Base-by-base conservation (phyloP, 2,329 filamentous ascomycete genomes). In the Ophiostoma sp. region DNA sequence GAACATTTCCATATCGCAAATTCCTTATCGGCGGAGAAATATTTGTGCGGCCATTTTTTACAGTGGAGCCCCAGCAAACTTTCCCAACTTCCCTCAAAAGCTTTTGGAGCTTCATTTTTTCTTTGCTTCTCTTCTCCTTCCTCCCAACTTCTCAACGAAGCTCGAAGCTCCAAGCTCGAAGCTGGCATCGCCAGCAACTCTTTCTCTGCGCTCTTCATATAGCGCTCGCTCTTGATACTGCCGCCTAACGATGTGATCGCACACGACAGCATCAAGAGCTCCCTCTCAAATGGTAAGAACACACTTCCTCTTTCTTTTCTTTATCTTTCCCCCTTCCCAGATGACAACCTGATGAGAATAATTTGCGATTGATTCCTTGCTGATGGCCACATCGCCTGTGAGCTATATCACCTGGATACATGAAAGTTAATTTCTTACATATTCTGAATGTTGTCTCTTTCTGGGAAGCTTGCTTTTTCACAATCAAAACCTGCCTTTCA, bases 361-460 rank as follows among this genome's bases (percentile, higher is more conserved):
- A 96, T 96, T 96, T 96, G 93, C 93, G 93, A 94, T 93, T 94
- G 93, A 96, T 90, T 86, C 87, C 84, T 82, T 82, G 83, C 85
- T 73, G 89, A 88, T 93, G 92, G 92, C 86, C 84, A 91, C 88
- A 92, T 91, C 91, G 93, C 93, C 93, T 89, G 88, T 91, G 86
- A 85, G 90, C 90, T 85, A 90, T 91, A 93, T 90, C 91, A 86
- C 84, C 80, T 84, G 85, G 87, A 83, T 80, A 86, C 83, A 86
- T 95, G 93, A 96, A 91, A 94, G 91, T 93, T 83, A 87, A 87
- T 76, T 42, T 94, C 93, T 95, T 95, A 95, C 93, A 95, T 95
- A 95, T 95, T 92, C 93, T 95, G 93, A 77, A 95, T 68, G 28
- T 59, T 57, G 72, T 69, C 66, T 48, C 33, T 17, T 66, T 63